Percentiles rank a stretch among this genome's conserved stretches.
Conservation (phyloP, 2,329 filamentous ascomycete species). For the Corniculantispora saksenae region DNA sequence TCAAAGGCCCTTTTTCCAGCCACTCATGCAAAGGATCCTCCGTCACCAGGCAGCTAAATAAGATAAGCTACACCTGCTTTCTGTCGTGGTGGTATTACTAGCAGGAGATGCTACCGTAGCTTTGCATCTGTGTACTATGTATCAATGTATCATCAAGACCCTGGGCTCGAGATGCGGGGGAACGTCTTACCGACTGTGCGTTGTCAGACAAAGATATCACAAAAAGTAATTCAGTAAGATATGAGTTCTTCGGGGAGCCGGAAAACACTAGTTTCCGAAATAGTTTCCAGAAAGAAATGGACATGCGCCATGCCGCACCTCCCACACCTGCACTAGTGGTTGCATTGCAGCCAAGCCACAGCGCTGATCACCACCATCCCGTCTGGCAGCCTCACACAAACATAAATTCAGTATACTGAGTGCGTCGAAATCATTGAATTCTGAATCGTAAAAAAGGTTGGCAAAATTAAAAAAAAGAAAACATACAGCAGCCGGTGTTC, state of each 20-base stretch:
- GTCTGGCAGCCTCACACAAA: not conserved
- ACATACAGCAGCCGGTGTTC: too few species aligned
- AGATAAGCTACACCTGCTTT: not conserved
- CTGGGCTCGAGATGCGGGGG: not conserved
- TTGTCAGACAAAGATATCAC: not conserved
- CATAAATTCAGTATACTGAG: not conserved
- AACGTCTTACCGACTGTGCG: not conserved
- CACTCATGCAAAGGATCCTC: not conserved
- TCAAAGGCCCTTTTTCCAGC: not conserved
- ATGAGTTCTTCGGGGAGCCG: not conserved
- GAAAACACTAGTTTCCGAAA: not conserved
- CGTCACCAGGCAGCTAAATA: slow-evolving; percentile 2
- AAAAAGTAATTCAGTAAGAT: not conserved
- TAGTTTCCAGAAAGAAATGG: not conserved
- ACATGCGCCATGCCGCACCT: not conserved
- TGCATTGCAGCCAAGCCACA: not conserved
- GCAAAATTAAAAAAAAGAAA: too few species aligned
- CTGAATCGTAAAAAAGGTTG: not conserved
- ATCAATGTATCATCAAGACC: not conserved
- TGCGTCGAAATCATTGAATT: too few species aligned
- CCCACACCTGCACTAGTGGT: not conserved
- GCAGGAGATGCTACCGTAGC: not conserved
- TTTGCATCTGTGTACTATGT: not conserved
- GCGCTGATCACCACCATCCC: not conserved
- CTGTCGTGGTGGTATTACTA: not conserved